Base-by-base conservation (phyloP, 2,329 filamentous ascomycete genomes). In the Orbilia oligospora region DNA sequence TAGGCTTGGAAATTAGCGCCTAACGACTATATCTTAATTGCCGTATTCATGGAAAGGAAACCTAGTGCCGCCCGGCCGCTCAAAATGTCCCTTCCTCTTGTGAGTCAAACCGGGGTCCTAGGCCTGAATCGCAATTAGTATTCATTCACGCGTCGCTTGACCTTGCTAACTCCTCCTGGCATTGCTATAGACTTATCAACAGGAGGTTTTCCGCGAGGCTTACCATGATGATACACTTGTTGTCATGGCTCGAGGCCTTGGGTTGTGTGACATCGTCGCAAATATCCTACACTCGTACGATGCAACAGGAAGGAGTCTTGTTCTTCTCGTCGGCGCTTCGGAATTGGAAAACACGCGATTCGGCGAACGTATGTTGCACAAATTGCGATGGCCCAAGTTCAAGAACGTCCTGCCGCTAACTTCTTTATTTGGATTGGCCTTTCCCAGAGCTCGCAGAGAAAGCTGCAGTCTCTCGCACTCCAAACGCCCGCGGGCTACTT, bases 241-340 rank as follows among this genome's bases (percentile, higher is more conserved):
- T 82, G 88, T 99, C 69, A 89, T 98, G 70, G 96, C 95, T 49
- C 92, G 93, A 67, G 96, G 96, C 81, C 91, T 99, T 58, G 96
- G 96, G 82, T 90, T 98, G 55, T 89, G 97, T 84, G 93, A 94
- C 81, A 89, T 99, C 72, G 89, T 97, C 83, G 97, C 93, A n/a
- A 99, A 98, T 84, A 89, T 99, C 46, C 89, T 99, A 30, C 96
- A 99, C 85, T 94, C 94, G 20, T 97, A 97, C 85, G 96, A 99
- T 88, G 94, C 94, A 0, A 93, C 93, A 2, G 96, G 96, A 14
- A 97, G 96, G 85, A 98, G 97, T 83, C 87, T 99, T 69, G 91
- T 99, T 61, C 87, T 99, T 53, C 86, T 99, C 20, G 90, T 98
- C 49, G 94, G 94, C 9, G 94, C 96, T 41, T 92, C 96, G 77